These are phyloP conservation scores for Ustilago trichophora DNA, from an alignment of 1,284 basidiomycete genomes.

Conservation along the genomic window DNA sequence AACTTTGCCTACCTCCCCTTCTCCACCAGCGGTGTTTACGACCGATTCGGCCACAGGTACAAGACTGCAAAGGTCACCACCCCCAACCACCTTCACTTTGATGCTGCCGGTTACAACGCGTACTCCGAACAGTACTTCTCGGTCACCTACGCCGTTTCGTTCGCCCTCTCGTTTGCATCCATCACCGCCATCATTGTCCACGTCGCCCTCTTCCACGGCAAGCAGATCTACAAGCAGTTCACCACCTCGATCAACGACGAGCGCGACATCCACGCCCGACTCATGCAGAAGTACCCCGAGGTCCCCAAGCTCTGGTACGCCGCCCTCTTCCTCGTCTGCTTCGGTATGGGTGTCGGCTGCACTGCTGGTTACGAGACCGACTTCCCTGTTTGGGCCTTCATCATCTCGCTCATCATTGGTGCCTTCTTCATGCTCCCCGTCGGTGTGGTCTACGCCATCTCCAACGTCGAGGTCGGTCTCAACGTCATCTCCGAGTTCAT, in stretches of 20 bases:
- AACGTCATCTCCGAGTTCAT: constrained; percentile 79
- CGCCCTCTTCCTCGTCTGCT: constrained; percentile 71
- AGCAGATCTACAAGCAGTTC: constrained; percentile 48
- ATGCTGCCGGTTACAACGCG: constrained; percentile 47
- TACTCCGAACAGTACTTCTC: constrained; percentile 68
- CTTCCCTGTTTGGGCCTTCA: constrained; percentile 79
- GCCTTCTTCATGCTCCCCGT: constrained; percentile 75
- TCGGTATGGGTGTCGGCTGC: constrained; percentile 74
- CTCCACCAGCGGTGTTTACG: constrained; percentile 51
- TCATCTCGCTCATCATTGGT: constrained; percentile 73
- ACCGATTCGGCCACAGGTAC: constrained; percentile 52
- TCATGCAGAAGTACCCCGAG: constrained; percentile 83
- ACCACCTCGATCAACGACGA: constrained; percentile 71
- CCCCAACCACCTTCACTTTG: constrained; percentile 34
- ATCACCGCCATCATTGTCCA: constrained; percentile 80
- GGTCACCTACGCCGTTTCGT: constrained; percentile 73
- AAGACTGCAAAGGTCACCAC: constrained; percentile 40
- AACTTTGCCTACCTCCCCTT: constrained; percentile 55
- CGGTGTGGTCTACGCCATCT: constrained; percentile 82
- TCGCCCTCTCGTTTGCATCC: constrained; percentile 75
- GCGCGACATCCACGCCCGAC: constrained; percentile 81
- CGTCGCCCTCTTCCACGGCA: constrained; percentile 60
- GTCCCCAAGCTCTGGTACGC: constrained; percentile 73
- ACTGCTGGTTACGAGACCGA: constrained; percentile 77
- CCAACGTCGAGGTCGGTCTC: constrained; percentile 77